Evolutionary conservation across 2,329 filamentous ascomycete genomes (phyloP).

Genomic region (Fulvia fulva): DNA sequence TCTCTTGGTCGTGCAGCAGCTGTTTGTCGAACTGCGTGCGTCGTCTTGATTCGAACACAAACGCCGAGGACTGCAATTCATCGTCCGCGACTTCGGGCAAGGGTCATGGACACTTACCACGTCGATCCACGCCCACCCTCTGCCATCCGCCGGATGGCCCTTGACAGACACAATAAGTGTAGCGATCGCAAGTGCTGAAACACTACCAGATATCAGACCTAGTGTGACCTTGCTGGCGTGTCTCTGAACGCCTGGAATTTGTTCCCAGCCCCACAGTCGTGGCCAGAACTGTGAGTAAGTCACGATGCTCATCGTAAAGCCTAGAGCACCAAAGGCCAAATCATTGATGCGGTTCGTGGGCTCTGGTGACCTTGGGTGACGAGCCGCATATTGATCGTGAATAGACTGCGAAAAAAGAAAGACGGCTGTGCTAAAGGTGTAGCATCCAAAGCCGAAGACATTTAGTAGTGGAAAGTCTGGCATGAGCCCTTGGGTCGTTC

Average conservation of each 20-base stretch:
- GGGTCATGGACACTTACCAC: constrained; percentile 45
- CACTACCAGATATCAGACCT: constrained; percentile 65
- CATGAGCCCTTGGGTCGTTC: constrained; percentile 76
- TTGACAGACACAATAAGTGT: constrained; percentile 45
- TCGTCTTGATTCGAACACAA: not conserved
- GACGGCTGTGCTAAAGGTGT: constrained; percentile 64
- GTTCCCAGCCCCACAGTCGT: constrained; percentile 69
- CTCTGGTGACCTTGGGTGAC: constrained; percentile 67
- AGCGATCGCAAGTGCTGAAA: constrained; percentile 53
- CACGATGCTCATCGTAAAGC: constrained; percentile 65
- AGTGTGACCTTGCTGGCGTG: constrained; percentile 59
- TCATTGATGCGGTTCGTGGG: constrained; percentile 90
- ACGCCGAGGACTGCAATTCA: not conserved
- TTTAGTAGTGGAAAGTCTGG: constrained; percentile 85
- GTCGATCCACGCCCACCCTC: constrained; percentile 61
- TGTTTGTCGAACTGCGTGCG: not conserved
- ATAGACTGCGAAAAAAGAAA: constrained; percentile 79
- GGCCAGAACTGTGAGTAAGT: constrained; percentile 75
- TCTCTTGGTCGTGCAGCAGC: not conserved
- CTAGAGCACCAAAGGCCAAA: constrained; percentile 80
- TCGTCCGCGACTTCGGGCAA: not conserved
- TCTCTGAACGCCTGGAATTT: constrained; percentile 45
- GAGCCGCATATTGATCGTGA: constrained; percentile 74
- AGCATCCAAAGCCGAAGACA: constrained; percentile 66
- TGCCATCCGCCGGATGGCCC: constrained; percentile 44